Conservation (phyloP, 768 basidiomycete species). For the Pholiota conissans region DNA sequence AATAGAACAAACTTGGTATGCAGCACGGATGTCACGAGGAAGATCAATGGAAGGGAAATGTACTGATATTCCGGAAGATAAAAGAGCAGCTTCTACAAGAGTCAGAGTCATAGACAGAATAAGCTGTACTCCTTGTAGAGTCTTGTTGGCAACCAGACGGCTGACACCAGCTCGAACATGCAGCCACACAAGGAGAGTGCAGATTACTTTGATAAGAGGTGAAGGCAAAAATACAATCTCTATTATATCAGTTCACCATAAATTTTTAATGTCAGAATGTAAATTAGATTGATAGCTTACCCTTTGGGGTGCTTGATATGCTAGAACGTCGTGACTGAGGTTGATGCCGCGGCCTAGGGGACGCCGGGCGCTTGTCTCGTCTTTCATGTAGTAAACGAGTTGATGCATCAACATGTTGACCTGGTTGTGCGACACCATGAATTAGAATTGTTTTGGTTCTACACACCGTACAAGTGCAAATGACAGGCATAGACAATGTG, state of each 20-base stretch:
- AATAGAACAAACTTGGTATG: slow-evolving; percentile 2
- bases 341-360: background rate
- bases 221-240: too few relatives aligned
- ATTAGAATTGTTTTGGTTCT: too few relatives aligned
- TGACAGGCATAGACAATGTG: too few relatives aligned
- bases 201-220: too few relatives aligned
- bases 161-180: slow-evolving; percentile 21
- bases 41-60: background rate
- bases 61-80: background rate
- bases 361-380: background rate
- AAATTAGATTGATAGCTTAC: too few relatives aligned
- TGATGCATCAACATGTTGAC: background rate
- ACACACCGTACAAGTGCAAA: too few relatives aligned
- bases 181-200: slow-evolving; percentile 23
- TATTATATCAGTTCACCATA: too few relatives aligned
- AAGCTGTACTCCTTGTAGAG: slow-evolving; percentile 20
- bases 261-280: too few relatives aligned
- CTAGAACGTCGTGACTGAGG: too few relatives aligned
- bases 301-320: too few relatives aligned
- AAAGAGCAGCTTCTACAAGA: background rate
- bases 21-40: background rate
- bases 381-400: background rate
- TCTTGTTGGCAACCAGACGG: slow-evolving; percentile 13
- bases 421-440: background rate
- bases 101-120: slow-evolving; percentile 12